These are phyloP conservation scores for Rubia balearica DNA, from an alignment of 305 asterid species.

Conservation along the genomic window DNA sequence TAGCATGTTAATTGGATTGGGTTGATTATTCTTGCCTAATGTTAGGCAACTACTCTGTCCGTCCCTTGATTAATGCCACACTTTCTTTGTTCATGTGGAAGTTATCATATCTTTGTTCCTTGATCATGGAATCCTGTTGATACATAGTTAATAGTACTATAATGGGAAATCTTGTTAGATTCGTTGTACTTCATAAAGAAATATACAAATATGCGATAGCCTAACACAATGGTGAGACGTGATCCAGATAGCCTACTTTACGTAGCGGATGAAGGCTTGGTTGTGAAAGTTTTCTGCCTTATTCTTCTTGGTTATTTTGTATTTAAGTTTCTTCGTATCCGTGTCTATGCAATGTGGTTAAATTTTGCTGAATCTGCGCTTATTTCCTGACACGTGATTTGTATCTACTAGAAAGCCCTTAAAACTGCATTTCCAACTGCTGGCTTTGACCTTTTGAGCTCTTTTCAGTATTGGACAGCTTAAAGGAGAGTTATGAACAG, in stretches of 20 bases:
- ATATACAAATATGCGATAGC: too few relatives aligned
- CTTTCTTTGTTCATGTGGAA: not conserved
- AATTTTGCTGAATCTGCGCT: not conserved
- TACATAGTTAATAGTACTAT: too few relatives aligned
- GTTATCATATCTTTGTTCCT: not conserved
- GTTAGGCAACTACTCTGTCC: not conserved
- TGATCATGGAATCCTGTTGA: not conserved
- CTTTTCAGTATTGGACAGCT: constrained; percentile 72
- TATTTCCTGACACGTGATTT: not conserved
- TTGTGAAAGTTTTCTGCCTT: not conserved
- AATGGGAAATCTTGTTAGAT: too few relatives aligned
- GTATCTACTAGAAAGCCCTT: not conserved
- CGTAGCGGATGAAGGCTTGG: too few relatives aligned
- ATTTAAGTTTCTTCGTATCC: not conserved
- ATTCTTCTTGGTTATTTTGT: not conserved
- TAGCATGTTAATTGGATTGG: not conserved
- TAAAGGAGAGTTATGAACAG: constrained; percentile 68
- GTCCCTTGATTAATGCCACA: not conserved
- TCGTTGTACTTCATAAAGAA: too few relatives aligned
- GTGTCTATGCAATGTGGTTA: not conserved
- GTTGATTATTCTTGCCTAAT: not conserved
- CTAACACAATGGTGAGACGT: too few relatives aligned
- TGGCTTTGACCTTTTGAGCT: not conserved
- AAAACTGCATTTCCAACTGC: not conserved
- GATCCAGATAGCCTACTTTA: too few relatives aligned